Conservation (phyloP, 2,329 filamentous ascomycete genomes). For the Penicillium polonicum region DNA sequence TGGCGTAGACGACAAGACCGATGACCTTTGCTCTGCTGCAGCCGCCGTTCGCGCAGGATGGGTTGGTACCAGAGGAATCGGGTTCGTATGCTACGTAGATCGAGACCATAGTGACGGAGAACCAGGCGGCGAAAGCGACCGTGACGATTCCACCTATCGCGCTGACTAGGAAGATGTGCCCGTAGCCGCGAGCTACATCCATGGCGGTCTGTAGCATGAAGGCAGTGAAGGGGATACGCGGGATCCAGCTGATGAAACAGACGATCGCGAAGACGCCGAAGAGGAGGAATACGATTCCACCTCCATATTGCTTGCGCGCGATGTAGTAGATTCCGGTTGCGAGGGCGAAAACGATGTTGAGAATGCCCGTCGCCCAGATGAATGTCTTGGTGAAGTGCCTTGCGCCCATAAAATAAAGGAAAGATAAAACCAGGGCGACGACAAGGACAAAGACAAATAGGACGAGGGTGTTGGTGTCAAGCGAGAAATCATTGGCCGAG, state of each 20-base stretch:
- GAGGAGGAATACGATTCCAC: constrained; percentile 81
- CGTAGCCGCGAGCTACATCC: constrained; percentile 77
- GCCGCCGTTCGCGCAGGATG: constrained; percentile 56
- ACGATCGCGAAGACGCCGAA: constrained; percentile 78
- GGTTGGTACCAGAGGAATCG: constrained; percentile 44
- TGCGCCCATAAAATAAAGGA: constrained; percentile 71
- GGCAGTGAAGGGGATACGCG: constrained; percentile 84
- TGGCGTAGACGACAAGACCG: constrained; percentile 79
- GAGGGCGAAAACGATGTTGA: constrained; percentile 82
- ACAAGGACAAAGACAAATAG: constrained; percentile 77
- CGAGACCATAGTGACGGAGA: constrained; percentile 78
- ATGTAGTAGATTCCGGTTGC: constrained; percentile 87
- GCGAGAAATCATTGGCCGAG: constrained; percentile 62
- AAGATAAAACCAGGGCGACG: constrained; percentile 72
- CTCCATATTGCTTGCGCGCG: constrained; percentile 71
- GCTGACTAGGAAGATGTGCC: constrained; percentile 83
- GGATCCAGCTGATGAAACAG: constrained; percentile 86
- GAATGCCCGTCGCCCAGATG: constrained; percentile 87
- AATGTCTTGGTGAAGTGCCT: constrained; percentile 82
- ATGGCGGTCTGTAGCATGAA: constrained; percentile 85
- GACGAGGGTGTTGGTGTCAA: constrained; percentile 81
- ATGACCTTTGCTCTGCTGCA: constrained; percentile 78
- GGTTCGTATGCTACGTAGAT: constrained; percentile 85
- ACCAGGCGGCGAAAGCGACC: constrained; percentile 78
- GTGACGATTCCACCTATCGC: constrained; percentile 76